Base-by-base conservation (phyloP, 2,329 filamentous ascomycete genomes). In the Nannizziopsis arthrosporioides region DNA sequence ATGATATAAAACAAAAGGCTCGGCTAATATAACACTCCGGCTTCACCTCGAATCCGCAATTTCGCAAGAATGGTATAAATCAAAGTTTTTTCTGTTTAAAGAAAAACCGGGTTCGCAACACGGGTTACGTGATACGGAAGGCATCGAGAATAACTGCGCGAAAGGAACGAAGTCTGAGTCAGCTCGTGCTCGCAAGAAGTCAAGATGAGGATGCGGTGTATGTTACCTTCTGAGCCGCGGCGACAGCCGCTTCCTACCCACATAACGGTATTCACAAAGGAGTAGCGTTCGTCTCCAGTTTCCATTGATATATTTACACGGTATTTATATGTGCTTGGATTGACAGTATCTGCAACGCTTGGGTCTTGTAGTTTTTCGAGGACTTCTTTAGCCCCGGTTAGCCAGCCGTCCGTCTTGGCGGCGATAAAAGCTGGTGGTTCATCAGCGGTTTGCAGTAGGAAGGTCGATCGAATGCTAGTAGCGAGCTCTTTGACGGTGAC, bases 211-310 rank as follows among this genome's bases (percentile, higher is more conserved):
- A 27, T 17, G n/a, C n/a, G n/a, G n/a, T 22, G n/a, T 15, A 35
- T 52, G 63, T 55, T 53, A 71, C 69, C 64, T 64, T 73, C 70
- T 47, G 65, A 63, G 35, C 63, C 64, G 45, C 70, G 61, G 48
- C 70, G 64, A 55, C 70, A 71, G 17, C 70, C 70, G 53, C 69
- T 73, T 44, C 68, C 70, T 47, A 73, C 62, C 71, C 71, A 73
- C 66, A 73, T 71, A 22, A 70, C 60, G 8, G 68, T 72, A 53
- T 73, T 73, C 47, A 73, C 54, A 55, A 73, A 72, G 8, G 66
- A 63, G 50, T 73, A 73, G 17, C 71, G 64, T 46, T 72, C 68
- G 52, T 73, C 71, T 11, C 71, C 71, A 14, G 69, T 73, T 54
- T 73, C 71, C 62, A 73, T 69, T 19, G 65, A 62, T 22, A 73